phyloP scores from a whole-genome alignment of 768 basidiomycete species.

The Mycena venus region DNA sequence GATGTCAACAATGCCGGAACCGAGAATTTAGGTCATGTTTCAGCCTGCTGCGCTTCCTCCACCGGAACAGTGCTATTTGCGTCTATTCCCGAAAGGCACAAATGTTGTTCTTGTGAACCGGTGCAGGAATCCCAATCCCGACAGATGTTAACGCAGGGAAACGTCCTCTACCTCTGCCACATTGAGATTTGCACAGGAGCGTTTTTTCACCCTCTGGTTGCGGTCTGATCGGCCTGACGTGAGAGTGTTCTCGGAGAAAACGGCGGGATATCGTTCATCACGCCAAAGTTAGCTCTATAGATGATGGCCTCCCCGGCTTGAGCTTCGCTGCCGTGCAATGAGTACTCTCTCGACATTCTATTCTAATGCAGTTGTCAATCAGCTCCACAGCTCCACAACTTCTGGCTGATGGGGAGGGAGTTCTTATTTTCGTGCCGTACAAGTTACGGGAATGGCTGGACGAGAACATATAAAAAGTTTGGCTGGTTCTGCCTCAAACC shows the following conservation, averaged over 20 bases:
- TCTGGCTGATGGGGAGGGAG: conserved; percentile 2
- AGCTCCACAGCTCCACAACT: conserved; percentile 9
- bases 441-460: neutral
- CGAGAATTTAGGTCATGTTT: neutral
- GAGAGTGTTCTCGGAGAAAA: neutral
- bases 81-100: neutral
- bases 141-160: neutral
- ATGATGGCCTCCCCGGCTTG: conserved; percentile 1
- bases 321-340: neutral
- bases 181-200: neutral
- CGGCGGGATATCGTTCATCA: neutral
- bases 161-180: neutral
- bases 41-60: neutral
- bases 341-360: neutral
- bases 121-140: neutral
- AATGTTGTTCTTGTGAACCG: neutral
- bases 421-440: conserved; percentile 3
- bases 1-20: neutral
- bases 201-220: neutral
- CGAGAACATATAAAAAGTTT: conserved; percentile 4
- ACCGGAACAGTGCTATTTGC: neutral
- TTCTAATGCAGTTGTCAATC: neutral
- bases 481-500: neutral
- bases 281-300: neutral
- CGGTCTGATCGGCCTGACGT: neutral